These are phyloP conservation scores for Xylaria scruposa DNA, from an alignment of 495 filamentous ascomycete genomes.

Conservation along the genomic window DNA sequence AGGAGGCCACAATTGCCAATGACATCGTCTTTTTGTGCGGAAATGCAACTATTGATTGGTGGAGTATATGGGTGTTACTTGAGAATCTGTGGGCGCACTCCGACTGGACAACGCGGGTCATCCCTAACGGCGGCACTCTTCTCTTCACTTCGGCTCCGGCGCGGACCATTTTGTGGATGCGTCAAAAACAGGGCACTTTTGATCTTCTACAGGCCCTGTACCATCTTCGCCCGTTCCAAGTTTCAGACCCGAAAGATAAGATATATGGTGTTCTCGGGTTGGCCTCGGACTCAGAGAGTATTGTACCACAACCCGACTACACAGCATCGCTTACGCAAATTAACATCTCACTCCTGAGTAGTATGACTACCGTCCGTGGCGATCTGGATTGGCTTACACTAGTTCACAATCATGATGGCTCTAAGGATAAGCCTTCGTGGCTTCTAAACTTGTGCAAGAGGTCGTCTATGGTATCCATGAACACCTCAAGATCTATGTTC, in stretches of 20 bases:
- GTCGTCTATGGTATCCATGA: background rate
- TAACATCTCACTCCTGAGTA: background rate
- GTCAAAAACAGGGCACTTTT: background rate
- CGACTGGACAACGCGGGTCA: background rate
- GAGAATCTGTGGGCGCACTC: background rate
- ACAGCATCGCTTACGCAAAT: background rate
- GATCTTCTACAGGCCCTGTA: background rate
- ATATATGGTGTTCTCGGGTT: background rate
- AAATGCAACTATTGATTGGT: background rate
- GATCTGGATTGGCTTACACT: background rate
- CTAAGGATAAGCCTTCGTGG: background rate
- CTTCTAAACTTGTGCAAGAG: background rate
- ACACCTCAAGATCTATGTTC: background rate
- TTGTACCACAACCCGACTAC: background rate
- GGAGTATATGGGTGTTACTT: background rate
- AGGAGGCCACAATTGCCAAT: background rate
- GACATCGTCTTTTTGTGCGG: background rate
- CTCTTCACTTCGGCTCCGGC: background rate
- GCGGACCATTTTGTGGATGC: background rate
- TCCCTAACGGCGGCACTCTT: background rate
- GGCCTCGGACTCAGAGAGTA: background rate
- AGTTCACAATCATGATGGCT: background rate
- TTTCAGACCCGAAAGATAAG: background rate
- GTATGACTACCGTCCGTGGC: background rate
- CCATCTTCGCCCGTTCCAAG: background rate